Percentiles rank a stretch among this genome's conserved stretches.
phyloP scores from a whole-genome alignment of 257 asterid species.

The Nicotiana sylvestris region DNA sequence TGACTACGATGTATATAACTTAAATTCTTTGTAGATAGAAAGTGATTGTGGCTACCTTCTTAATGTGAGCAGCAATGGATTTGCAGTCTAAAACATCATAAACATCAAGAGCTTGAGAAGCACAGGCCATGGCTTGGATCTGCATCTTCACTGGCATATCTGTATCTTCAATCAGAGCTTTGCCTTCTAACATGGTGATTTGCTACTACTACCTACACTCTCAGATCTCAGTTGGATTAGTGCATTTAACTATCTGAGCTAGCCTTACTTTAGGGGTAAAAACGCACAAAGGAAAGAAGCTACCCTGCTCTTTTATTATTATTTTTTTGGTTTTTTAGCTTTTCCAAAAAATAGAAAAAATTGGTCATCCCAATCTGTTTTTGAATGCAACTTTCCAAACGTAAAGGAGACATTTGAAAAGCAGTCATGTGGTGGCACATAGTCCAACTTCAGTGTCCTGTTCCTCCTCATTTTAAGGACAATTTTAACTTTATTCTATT shows the following conservation, averaged over 20 bases:
- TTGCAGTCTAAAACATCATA: conserved; percentile 72
- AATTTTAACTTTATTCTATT: not conserved
- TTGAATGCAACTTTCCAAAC: not conserved
- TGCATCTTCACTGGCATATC: conserved; percentile 95
- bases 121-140: conserved; percentile 79
- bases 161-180: conserved; percentile 50
- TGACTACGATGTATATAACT: no score
- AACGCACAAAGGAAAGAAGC: not conserved
- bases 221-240: not conserved
- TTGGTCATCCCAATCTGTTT: not conserved
- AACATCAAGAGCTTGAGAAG: conserved; percentile 88
- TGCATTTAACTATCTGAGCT: not conserved
- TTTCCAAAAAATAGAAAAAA: not conserved
- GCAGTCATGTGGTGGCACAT: not conserved
- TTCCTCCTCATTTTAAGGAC: conserved; percentile 13
- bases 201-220: not conserved
- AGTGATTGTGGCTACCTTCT: conserved; percentile 30
- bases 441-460: not conserved
- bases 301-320: not conserved
- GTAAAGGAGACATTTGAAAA: not conserved
- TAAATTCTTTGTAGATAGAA: not conserved
- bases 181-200: conserved; percentile 49
- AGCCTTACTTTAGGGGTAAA: no score
- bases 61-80: conserved; percentile 50
- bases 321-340: not conserved